Evolutionary conservation across 2,329 filamentous ascomycete genomes (phyloP).

Genomic region (Xylaria multiplex): DNA sequence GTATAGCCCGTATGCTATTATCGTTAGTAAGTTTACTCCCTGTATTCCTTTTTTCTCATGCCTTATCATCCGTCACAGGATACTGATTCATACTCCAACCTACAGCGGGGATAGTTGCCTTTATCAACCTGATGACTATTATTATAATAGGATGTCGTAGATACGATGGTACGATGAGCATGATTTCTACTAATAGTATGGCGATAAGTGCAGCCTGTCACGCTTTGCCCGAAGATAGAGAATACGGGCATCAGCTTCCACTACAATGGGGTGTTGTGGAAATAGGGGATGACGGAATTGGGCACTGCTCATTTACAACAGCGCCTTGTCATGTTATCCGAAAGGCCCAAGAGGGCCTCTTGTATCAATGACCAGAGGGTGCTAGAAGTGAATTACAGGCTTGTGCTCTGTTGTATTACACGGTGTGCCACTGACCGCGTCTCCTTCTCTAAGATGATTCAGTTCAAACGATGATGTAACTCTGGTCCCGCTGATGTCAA

Average conservation of each 20-base stretch:
- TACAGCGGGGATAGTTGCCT: constrained; percentile 35
- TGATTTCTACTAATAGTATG: constrained; percentile 48
- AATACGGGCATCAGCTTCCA: constrained; percentile 42
- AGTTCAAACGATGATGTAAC: no score
- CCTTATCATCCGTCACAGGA: not conserved
- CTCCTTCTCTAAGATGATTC: no score
- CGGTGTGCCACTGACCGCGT: no score
- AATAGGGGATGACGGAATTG: constrained; percentile 34
- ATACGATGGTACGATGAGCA: constrained; percentile 49
- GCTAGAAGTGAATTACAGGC: no score
- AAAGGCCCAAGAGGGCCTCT: constrained; percentile 26
- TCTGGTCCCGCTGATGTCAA: no score
- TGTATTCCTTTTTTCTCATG: not conserved
- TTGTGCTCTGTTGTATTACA: no score
- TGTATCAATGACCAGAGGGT: constrained; percentile 19
- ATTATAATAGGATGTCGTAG: constrained; percentile 41
- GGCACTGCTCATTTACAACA: constrained; percentile 42
- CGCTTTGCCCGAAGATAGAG: constrained; percentile 36
- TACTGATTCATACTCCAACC: constrained; percentile 1
- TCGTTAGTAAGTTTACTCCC: constrained; percentile 37
- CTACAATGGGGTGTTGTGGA: constrained; percentile 45
- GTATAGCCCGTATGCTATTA: constrained; percentile 46
- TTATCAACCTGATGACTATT: constrained; percentile 32
- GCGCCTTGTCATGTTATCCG: constrained; percentile 30
- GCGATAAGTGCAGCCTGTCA: constrained; percentile 50